These are phyloP conservation scores for Entrophospora sp. DNA, from an alignment of 192 early-diverging fungal genomes.

Conservation along the genomic window DNA sequence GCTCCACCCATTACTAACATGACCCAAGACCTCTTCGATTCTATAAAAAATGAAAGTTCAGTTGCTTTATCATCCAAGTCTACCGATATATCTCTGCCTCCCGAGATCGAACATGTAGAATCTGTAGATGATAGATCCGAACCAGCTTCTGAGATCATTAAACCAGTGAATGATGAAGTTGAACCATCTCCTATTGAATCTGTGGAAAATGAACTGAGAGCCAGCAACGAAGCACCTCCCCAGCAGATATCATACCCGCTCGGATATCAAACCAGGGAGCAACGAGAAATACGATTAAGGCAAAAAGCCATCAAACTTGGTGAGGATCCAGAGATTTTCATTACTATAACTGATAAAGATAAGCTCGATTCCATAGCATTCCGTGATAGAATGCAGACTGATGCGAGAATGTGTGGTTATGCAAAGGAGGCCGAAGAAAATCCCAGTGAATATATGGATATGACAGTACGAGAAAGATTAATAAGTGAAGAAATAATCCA, in stretches of 20 bases:
- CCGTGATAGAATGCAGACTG: no score
- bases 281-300: not conserved
- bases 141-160: not conserved
- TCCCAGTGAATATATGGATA: no score
- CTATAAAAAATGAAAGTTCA: not conserved
- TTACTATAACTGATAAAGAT: no score
- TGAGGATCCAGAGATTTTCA: no score
- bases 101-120: slow-evolving; percentile 10
- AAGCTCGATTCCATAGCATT: no score
- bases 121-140: not conserved
- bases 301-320: not conserved
- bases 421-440: no score
- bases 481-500: no score
- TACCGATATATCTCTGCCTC: not conserved
- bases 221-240: not conserved
- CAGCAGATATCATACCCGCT: not conserved
- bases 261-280: not conserved
- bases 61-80: slow-evolving; percentile 2
- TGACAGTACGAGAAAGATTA: no score
- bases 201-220: not conserved
- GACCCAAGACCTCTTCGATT: slow-evolving; percentile 5
- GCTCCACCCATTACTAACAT: slow-evolving; percentile 10
- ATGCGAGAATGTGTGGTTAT: no score
- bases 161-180: not conserved
- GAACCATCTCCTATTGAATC: not conserved